Percentiles rank a stretch among this genome's conserved stretches.
Conservation (phyloP, 2,329 filamentous ascomycete genomes). For the Sclerotinia sclerotiorum region DNA sequence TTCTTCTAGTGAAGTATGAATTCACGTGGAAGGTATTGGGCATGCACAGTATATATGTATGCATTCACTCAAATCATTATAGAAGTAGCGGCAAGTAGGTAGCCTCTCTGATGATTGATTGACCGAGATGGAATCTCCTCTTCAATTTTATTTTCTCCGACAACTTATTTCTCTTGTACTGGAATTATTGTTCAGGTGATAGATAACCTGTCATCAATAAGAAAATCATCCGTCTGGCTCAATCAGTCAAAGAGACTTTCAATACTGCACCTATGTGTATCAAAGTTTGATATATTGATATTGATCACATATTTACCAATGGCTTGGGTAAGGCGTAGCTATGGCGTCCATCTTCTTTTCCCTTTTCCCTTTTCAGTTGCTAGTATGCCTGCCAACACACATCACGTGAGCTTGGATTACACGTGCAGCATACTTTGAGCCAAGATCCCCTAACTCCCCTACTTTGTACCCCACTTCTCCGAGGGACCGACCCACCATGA, state of each 20-base stretch:
- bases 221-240: neutral
- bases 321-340: neutral
- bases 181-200: neutral
- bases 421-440: neutral
- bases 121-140: neutral
- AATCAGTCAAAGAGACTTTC: neutral
- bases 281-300: neutral
- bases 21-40: neutral
- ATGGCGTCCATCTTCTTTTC: neutral
- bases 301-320: neutral
- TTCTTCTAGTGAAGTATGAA: neutral
- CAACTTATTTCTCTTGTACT: too few relatives aligned
- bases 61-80: neutral
- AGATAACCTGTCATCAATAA: neutral
- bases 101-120: neutral
- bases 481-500: conserved; percentile 1
- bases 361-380: neutral
- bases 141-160: neutral
- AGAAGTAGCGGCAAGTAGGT: neutral
- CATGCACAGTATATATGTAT: too few relatives aligned
- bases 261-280: neutral
- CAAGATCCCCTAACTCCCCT: neutral
- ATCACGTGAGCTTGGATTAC: neutral
- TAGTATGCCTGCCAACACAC: neutral
- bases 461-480: conserved; percentile 4